Base-by-base conservation (phyloP, 306 rosid genomes). In the Dryas drummondii region DNA sequence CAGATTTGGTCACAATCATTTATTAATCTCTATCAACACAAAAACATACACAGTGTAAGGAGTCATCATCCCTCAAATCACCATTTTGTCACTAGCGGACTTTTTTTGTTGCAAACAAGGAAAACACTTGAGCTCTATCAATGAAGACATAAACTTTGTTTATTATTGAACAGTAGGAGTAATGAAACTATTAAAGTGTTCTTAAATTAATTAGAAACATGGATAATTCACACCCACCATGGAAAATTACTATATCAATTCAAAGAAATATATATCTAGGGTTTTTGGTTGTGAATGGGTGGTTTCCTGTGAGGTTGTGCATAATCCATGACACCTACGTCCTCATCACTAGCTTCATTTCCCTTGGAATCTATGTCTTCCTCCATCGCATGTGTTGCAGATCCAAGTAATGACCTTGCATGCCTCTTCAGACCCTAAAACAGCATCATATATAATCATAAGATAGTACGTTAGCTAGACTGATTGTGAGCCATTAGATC, bases 231-330 rank as follows among this genome's bases (percentile, higher is more conserved):
- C 53, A 68, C 46, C 41, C 50, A 49, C 72, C 60, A 40, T 10
- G 9, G 27, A n/a, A 52, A 70, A 53, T 10, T 4, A 70, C 50
- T 53, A 58, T 51, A 69, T 53, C 0, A 9, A 27, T 68, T 52
- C 16, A 46, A 12, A 55, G 56, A 13, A 11, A 53, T 13, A 60
- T 60, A 60, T 60, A 6, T 78, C 81, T 85, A 91, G 61, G 83
- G 87, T 61, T 81, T 87, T 72, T 79, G 73, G 65, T 94, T 94
- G 84, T 94, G 98, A 85, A 94, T 94, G 19, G 98, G 97, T 54
- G 98, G 96, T 66, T 88, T 94, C 51, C 88, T 74, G 68, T 91
- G 98, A 75, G 97, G 91, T 52, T 82, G 87, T 49, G 91, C 87
- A 32, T 85, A 85, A 68, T 94, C 98, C 97, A 91, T 93, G 67